phyloP scores from a whole-genome alignment of 2,329 filamentous ascomycete species.

The Cladosporium sp. region DNA sequence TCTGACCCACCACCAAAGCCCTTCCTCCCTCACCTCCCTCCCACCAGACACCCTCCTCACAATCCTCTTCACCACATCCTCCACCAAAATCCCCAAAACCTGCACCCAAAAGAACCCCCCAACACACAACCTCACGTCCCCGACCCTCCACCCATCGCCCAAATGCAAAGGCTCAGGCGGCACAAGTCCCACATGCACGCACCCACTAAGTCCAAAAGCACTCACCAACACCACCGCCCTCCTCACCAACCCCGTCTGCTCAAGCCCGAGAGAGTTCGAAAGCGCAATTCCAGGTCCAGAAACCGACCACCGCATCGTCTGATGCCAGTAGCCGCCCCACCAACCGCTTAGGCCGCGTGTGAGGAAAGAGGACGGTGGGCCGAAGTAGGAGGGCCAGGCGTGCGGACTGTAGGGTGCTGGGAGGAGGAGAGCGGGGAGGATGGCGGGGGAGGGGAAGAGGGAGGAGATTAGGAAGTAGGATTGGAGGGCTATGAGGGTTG shows the following conservation, averaged over 20 bases:
- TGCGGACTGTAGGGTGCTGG: conserved; percentile 25
- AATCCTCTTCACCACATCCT: conserved; percentile 16
- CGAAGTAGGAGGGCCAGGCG: conserved; percentile 27
- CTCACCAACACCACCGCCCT: conserved; percentile 22
- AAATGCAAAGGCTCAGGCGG: conserved; percentile 22
- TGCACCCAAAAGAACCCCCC: conserved; percentile 29
- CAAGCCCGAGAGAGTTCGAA: conserved; percentile 17
- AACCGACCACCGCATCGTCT: conserved; percentile 26
- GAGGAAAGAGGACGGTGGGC: conserved; percentile 20
- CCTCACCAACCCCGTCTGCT: conserved; percentile 12
- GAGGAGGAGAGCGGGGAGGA: conserved; percentile 21
- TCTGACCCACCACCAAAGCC: conserved; percentile 3
- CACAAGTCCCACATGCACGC: conserved; percentile 29
- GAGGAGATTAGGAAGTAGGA: conserved; percentile 25
- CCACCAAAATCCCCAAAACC: conserved; percentile 23
- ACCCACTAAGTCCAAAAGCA: conserved; percentile 27
- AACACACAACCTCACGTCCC: conserved; percentile 16
- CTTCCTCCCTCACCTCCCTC: not conserved
- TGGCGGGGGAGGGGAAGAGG: conserved; percentile 22
- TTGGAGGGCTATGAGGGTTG: conserved; percentile 23
- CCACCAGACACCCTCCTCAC: not conserved
- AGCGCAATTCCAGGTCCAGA: conserved; percentile 24
- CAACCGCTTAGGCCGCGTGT: conserved; percentile 25
- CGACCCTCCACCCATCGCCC: conserved; percentile 10
- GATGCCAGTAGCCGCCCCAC: conserved; percentile 32